A percentile compares a stretch with the other conserved stretches of the same genome.
Conservation (phyloP, 345 rosid species). For the Pugionium dolabratum region DNA sequence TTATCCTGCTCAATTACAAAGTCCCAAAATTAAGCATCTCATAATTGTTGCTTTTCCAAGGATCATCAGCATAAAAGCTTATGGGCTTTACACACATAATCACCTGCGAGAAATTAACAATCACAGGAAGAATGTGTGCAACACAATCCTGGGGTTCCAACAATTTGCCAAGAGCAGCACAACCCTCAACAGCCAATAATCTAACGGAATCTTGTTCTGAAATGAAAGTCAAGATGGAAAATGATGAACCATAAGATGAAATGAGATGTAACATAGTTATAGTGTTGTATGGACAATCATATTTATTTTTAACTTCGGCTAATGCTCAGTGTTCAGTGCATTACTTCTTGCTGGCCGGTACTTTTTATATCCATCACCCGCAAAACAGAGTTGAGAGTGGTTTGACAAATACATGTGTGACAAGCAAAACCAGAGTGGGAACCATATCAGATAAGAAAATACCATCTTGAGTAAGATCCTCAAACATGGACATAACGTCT, state of each 20-base stretch:
- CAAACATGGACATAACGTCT: constrained; percentile 85
- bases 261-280: no score
- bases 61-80: constrained; percentile 8
- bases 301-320: background rate
- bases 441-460: constrained; percentile 31
- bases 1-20: constrained; percentile 61
- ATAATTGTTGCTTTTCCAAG: constrained; percentile 13
- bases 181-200: no score
- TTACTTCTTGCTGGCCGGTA: background rate
- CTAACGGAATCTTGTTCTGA: no score
- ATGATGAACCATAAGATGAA: background rate
- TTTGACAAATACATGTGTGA: constrained; percentile 6
- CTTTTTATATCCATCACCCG: background rate
- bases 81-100: background rate
- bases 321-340: background rate
- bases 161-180: no score
- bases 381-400: no score
- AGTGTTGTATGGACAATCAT: no score
- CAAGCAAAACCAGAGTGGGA: constrained; percentile 5
- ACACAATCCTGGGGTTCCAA: no score
- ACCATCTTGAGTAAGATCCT: constrained; percentile 98
- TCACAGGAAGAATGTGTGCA: no score
- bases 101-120: constrained; percentile 47
- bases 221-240: background rate
- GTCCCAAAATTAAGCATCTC: constrained; percentile 35